Evolutionary conservation across 805 yeast species (phyloP), one percentile per base, ranked within the genome.

Genomic region (Candida vaughaniae): DNA sequence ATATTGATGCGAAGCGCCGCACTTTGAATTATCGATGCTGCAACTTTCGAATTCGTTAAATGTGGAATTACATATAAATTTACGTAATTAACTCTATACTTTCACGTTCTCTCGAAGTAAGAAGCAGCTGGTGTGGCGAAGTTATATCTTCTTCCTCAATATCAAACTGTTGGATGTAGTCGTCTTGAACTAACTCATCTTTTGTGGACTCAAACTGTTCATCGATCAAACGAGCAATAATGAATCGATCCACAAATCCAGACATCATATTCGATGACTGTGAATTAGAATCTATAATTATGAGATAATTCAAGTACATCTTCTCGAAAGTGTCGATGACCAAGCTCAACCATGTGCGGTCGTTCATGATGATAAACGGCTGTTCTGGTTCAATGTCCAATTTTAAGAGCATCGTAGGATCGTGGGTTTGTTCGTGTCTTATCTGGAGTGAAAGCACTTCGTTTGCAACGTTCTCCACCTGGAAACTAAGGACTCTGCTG

Each of bases 221-320:
- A 25, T 58, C 55, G 7, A 68, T 55, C 20, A 64, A 38, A 3
- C 47, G 46, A 2, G 68, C 47, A 5, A 68, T 41, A 8, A 64
- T 50, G 37, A 62, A 68, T 28, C 73, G 40, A 41, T 68, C 73
- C 6, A 66, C 51, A 38, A 65, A 66, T 10, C 74, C 74, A 10
- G 52, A 38, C 54, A 64, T 54, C 2, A 35, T 9, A 18, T 47
- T 34, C 8, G 44, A 7, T 12, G 23, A 27, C 33, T 39, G 31
- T 7, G 23, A 18, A n/a, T 20, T 17, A 23, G 44, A 22, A 46
- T 42, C 30, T 45, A 55, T 42, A 10, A 68, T 51, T 1, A 64
- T 52, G 11, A 63, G 48, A 39, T 62, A 58, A 49, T 68, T 68
- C 45, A 66, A 39, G 33, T 60, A 57, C 29, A 68, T 48, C 31